Conservation (phyloP, 2,329 filamentous ascomycete genomes). For the Thelonectria blattea region DNA sequence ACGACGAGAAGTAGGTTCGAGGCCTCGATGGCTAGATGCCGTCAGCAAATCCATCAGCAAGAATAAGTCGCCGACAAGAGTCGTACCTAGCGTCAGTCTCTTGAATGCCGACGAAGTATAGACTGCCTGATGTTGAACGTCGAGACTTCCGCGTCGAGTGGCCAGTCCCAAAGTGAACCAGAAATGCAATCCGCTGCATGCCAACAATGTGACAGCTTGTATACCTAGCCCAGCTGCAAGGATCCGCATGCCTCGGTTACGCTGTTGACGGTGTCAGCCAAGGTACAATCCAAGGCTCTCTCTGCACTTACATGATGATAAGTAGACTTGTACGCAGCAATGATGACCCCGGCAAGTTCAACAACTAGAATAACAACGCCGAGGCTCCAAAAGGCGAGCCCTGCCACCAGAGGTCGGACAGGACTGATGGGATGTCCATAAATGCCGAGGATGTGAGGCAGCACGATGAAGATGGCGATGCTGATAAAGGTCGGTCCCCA, state of each 20-base stretch:
- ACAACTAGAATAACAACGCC: slow-evolving; percentile 45
- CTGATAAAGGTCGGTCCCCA: slow-evolving; percentile 55
- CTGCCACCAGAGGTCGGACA: slow-evolving; percentile 44
- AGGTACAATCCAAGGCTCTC: not conserved
- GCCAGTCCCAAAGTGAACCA: slow-evolving; percentile 50
- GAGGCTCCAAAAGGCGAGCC: slow-evolving; percentile 43
- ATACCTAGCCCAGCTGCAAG: slow-evolving; percentile 53
- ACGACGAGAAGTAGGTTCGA: slow-evolving; percentile 46
- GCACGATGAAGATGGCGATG: slow-evolving; percentile 50
- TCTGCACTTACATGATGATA: slow-evolving; percentile 43
- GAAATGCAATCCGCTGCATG: slow-evolving; percentile 47
- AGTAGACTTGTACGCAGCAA: slow-evolving; percentile 45
- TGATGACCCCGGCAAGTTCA: slow-evolving; percentile 49
- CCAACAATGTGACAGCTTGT: slow-evolving; percentile 48
- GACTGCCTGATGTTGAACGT: slow-evolving; percentile 47
- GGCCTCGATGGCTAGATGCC: slow-evolving; percentile 44
- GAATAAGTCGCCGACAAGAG: not conserved
- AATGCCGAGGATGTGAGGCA: slow-evolving; percentile 54
- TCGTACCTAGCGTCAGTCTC: slow-evolving; percentile 53
- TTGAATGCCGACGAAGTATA: slow-evolving; percentile 53
- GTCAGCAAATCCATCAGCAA: slow-evolving; percentile 15
- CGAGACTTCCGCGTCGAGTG: slow-evolving; percentile 46
- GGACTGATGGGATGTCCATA: slow-evolving; percentile 53
- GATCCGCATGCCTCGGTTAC: slow-evolving; percentile 44
- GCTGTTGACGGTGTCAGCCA: slow-evolving; percentile 36